Base-by-base conservation (phyloP, 2,329 filamentous ascomycete genomes). In the Didymosphaeria variabile region DNA sequence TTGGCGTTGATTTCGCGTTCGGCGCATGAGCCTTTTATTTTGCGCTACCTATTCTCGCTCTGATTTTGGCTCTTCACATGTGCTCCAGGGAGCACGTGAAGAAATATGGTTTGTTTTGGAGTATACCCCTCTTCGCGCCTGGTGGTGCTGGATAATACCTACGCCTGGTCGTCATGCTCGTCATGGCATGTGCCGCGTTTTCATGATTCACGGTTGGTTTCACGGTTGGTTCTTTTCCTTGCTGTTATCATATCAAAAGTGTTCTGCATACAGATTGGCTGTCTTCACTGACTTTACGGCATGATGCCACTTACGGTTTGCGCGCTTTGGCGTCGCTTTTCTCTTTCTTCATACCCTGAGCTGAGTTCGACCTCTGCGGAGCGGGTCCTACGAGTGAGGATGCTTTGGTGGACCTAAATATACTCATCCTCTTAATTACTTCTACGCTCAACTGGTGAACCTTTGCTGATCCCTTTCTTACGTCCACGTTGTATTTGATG, bases 11-110 rank as follows among this genome's bases (percentile, higher is more conserved):
- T 55, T 60, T 51, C 34, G 45, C 52, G 52, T 44, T 45, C 19
- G 15, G 51, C 51, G 51, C 36, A 44, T 55, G 51, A 44, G 19
- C 19, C 26, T 21, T 32, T 57, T 8, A 52, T 10, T 54, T 58
- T 47, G 40, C 21, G 40, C 36, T 52, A 29, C 15, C 32, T 31
- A 32, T 47, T 8, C 10, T 38, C 34, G 17, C 54, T 47, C 55
- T 61, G 40, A 57, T 56, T 54, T 59, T 53, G 26, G 53, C 13
- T 29, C 46, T 31, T 57, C 59, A 51, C 65, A 66, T 61, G 63
- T 63, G 63, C 58, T 44, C 47, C 9, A 15, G 34, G 23, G 40
- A 23, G 40, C 61, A 63, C 63, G 61, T 67, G 63, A 63, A 61
- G 52, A 57, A 40, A 13, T 47, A 36, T 12, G 29, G 56, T 55